Conservation (phyloP, 371 early-diverging fungal genomes). For the Lichtheimia ramosa region DNA sequence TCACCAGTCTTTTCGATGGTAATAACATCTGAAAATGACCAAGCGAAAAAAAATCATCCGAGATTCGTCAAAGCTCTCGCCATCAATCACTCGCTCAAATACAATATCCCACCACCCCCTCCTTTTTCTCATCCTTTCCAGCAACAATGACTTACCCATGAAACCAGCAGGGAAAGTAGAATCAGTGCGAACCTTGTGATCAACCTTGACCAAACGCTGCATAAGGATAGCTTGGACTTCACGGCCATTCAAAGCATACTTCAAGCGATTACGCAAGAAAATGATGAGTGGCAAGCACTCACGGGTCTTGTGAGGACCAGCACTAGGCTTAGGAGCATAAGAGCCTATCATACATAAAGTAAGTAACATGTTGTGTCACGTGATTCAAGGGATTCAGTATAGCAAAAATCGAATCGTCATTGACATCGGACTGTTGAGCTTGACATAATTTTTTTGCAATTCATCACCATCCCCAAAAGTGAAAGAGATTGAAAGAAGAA, state of each 20-base stretch:
- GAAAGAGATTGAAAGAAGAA: neutral
- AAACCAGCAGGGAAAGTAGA: constrained; percentile 98
- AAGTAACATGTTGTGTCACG: too few relatives aligned
- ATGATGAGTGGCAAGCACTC: constrained; percentile 99
- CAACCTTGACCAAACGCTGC: constrained; percentile 99
- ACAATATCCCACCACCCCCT: neutral
- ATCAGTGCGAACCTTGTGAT: constrained; percentile 99
- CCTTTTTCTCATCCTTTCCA: neutral
- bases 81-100: constrained; percentile 24
- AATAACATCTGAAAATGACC: constrained; percentile 83
- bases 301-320: constrained; percentile 99
- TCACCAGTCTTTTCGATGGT: constrained; percentile 98
- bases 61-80: constrained; percentile 53
- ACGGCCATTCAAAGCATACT: constrained; percentile 97
- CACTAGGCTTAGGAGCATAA: constrained; percentile 96
- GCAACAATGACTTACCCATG: constrained; percentile 73
- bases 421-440: constrained; percentile 27
- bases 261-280: constrained; percentile 98
- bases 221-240: constrained; percentile 97
- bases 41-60: constrained; percentile 42
- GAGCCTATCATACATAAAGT: constrained; percentile 22
- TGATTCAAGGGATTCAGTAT: too few relatives aligned
- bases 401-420: constrained; percentile 18
- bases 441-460: constrained; percentile 17
- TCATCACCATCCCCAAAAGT: constrained; percentile 14